Evolutionary conservation across 768 basidiomycete genomes (phyloP).

Genomic region (Leccinum olivaceopallidum): DNA sequence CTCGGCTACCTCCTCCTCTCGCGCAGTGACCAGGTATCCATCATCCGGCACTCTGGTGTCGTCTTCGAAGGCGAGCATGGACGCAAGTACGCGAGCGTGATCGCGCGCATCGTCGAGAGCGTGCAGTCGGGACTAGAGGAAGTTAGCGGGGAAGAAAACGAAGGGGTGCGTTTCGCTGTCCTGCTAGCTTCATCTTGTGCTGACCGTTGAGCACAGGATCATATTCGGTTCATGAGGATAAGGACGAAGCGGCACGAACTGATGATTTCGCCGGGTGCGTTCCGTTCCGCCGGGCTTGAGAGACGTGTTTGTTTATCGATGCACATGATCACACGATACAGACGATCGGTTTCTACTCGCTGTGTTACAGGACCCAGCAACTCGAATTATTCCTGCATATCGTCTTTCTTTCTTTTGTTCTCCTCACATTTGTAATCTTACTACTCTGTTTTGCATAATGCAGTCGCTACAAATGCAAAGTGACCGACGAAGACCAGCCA

Average conservation of each 20-base stretch:
- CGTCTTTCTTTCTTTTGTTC: background rate
- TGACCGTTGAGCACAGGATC: slow-evolving; percentile 63
- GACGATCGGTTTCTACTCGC: slow-evolving; percentile 82
- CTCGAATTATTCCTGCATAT: slow-evolving; percentile 24
- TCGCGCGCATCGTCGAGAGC: slow-evolving; percentile 74
- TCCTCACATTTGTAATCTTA: slow-evolving; percentile 17
- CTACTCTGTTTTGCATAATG: slow-evolving; percentile 10
- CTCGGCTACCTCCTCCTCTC: slow-evolving; percentile 86
- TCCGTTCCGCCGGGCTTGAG: background rate
- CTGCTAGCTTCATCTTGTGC: background rate
- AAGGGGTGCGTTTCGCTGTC: slow-evolving; percentile 46
- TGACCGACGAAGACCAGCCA: background rate
- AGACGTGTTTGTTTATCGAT: background rate
- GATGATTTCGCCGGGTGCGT: slow-evolving; percentile 90
- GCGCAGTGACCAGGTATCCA: slow-evolving; percentile 67
- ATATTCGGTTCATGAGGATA: slow-evolving; percentile 86
- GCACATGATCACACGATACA: slow-evolving; percentile 25
- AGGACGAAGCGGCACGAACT: slow-evolving; percentile 90
- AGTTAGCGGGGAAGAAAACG: slow-evolving; percentile 61
- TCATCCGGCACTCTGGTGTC: slow-evolving; percentile 83
- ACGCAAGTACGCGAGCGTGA: slow-evolving; percentile 67
- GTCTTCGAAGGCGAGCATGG: slow-evolving; percentile 87
- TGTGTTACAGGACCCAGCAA: slow-evolving; percentile 76
- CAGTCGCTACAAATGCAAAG: slow-evolving; percentile 5
- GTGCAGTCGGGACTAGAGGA: slow-evolving; percentile 82